Conservation (phyloP, 352 stramenopile species). For the Phytophthora multivora region DNA sequence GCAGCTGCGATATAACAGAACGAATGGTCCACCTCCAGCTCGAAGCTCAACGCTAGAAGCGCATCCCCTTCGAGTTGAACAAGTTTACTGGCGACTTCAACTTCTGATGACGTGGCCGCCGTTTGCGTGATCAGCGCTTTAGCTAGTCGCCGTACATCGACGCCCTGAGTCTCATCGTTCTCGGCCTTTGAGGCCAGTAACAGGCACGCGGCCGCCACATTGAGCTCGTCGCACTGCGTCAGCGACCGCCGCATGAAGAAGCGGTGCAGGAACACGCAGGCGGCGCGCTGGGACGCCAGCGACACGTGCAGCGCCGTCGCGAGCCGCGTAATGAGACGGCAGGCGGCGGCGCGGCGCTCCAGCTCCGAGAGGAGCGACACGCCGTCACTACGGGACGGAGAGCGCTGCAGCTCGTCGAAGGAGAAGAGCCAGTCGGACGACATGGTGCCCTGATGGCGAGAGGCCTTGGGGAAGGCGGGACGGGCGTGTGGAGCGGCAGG, state of each 20-base stretch:
- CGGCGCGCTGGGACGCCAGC: conserved; percentile 41
- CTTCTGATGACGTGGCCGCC: conserved; percentile 3
- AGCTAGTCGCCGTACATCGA: conserved; percentile 35
- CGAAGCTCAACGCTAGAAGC: conserved; percentile 49
- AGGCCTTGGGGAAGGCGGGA: conserved; percentile 6
- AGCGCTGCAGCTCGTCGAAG: conserved; percentile 29
- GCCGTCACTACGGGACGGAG: conserved; percentile 41
- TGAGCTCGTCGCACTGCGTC: conserved; percentile 29
- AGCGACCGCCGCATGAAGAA: conserved; percentile 54
- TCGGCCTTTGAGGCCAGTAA: conserved; percentile 57
- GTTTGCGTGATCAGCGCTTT: conserved; percentile 13
- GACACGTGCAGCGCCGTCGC: conserved; percentile 33
- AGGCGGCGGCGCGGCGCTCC: conserved; percentile 32
- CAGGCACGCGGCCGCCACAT: conserved; percentile 43
- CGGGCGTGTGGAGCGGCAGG: background rate
- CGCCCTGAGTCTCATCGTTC: conserved; percentile 36
- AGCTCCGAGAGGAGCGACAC: conserved; percentile 35
- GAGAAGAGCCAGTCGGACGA: conserved; percentile 47
- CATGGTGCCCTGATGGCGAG: conserved; percentile 12
- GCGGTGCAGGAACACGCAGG: conserved; percentile 55
- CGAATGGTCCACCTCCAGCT: conserved; percentile 51
- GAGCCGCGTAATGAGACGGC: conserved; percentile 41
- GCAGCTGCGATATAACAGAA: conserved; percentile 49
- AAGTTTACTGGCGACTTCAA: conserved; percentile 8
- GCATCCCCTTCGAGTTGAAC: conserved; percentile 46